These are phyloP conservation scores for Plicaturopsis crispa DNA, from an alignment of 768 basidiomycete genomes.

Conservation along the genomic window DNA sequence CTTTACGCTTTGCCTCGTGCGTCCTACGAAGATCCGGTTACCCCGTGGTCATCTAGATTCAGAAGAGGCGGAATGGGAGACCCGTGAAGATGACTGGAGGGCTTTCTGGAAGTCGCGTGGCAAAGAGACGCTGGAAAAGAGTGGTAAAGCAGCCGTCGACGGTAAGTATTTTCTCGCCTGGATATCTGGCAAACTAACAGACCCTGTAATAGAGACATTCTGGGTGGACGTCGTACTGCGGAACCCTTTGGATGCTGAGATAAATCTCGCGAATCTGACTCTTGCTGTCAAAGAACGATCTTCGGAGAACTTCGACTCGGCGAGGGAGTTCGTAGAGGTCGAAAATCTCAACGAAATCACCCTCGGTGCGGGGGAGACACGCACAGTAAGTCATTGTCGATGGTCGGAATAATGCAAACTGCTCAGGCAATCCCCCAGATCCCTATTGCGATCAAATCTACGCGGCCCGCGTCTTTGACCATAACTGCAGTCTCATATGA, in stretches of 20 bases:
- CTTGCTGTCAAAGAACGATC: constrained; percentile 39
- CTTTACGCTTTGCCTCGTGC: constrained; percentile 53
- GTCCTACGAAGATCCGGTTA: constrained; percentile 51
- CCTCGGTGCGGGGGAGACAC: constrained; percentile 56
- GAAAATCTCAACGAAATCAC: constrained; percentile 55
- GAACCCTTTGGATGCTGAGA: constrained; percentile 70
- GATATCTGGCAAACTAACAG: neutral
- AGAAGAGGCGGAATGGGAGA: constrained; percentile 48
- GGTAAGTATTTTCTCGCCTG: constrained; percentile 32
- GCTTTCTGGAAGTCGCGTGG: constrained; percentile 50
- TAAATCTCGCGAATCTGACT: constrained; percentile 59
- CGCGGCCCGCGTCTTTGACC: constrained; percentile 40
- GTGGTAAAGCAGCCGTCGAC: constrained; percentile 53
- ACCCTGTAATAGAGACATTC: constrained; percentile 48
- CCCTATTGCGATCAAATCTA: constrained; percentile 53
- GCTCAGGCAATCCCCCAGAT: constrained; percentile 30
- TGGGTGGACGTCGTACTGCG: constrained; percentile 66
- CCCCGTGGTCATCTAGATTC: constrained; percentile 39
- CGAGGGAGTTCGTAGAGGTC: constrained; percentile 39
- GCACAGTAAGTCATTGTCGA: constrained; percentile 38
- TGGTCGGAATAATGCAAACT: neutral
- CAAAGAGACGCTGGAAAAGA: constrained; percentile 41
- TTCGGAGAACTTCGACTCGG: constrained; percentile 20
- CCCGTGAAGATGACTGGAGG: constrained; percentile 59
- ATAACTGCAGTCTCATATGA: constrained; percentile 55